These are phyloP conservation scores for Trifolium subterraneum DNA, from an alignment of 306 rosid species.

Conservation along the genomic window DNA sequence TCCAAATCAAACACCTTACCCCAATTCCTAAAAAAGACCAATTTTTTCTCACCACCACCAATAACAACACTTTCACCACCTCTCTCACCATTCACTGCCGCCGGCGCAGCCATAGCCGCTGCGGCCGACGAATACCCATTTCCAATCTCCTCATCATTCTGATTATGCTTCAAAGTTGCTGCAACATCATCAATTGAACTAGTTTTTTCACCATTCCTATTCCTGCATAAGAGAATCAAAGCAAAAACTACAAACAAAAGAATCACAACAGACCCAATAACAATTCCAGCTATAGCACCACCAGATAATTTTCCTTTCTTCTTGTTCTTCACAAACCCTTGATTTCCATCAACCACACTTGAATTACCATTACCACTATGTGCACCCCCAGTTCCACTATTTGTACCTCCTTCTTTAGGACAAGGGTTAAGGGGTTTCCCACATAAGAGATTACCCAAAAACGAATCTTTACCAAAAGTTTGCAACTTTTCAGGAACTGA, in stretches of 20 bases:
- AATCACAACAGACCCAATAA: conserved; percentile 56
- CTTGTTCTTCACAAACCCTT: conserved; percentile 23
- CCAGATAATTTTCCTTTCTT: conserved; percentile 55
- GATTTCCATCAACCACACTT: conserved; percentile 37
- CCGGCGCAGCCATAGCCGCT: conserved; percentile 27
- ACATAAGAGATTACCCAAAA: conserved; percentile 61
- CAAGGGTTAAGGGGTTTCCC: conserved; percentile 63
- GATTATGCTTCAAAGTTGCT: conserved; percentile 39
- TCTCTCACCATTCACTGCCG: conserved; percentile 15
- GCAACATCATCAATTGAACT: conserved; percentile 47
- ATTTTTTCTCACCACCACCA: conserved; percentile 49
- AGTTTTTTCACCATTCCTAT: conserved; percentile 51
- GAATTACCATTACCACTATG: conserved; percentile 23
- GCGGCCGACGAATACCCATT: conserved; percentile 49
- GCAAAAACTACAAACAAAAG: conserved; percentile 54
- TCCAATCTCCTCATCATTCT: conserved; percentile 44
- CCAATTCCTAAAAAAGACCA: conserved; percentile 59
- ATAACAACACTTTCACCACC: conserved; percentile 24
- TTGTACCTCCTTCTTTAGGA: conserved; percentile 29
- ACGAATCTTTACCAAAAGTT: conserved; percentile 45
- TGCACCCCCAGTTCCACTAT: conserved; percentile 26
- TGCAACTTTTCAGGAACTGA: conserved; percentile 60
- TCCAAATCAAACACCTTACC: conserved; percentile 64
- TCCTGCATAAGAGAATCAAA: conserved; percentile 55
- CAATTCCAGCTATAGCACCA: conserved; percentile 68